These are phyloP conservation scores for Colletotrichum tamarilloi DNA, from an alignment of 2,329 filamentous ascomycete genomes.

Conservation along the genomic window DNA sequence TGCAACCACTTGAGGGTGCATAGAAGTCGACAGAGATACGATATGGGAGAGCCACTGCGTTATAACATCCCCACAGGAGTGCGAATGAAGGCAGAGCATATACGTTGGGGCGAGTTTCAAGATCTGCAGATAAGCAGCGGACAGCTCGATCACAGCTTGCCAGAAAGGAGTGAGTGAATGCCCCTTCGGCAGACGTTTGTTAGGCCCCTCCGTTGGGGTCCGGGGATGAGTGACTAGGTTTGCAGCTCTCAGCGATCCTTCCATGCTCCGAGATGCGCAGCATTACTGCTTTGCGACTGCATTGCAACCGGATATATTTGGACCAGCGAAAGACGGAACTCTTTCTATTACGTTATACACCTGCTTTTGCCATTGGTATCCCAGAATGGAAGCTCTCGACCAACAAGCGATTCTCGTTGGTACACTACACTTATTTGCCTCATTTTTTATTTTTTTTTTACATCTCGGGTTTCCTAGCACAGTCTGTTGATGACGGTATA, in stretches of 20 bases:
- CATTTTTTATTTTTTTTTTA: neutral
- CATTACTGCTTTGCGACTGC: constrained; percentile 4
- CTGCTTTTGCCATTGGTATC: constrained; percentile 21
- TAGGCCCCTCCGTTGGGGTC: constrained; percentile 24
- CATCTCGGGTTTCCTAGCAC: neutral
- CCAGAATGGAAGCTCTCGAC: constrained; percentile 9
- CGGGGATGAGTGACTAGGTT: constrained; percentile 30
- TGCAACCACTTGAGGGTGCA: constrained; percentile 64
- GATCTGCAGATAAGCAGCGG: neutral
- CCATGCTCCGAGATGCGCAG: constrained; percentile 19
- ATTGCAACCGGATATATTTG: neutral
- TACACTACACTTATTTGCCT: neutral
- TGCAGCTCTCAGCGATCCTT: constrained; percentile 32
- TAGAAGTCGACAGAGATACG: constrained; percentile 42
- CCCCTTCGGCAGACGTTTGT: constrained; percentile 30
- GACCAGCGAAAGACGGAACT: neutral
- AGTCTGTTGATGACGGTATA: constrained; percentile 20
- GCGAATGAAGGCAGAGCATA: neutral
- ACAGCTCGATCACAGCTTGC: constrained; percentile 11
- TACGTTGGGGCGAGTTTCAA: constrained; percentile 22
- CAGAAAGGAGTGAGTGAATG: constrained; percentile 31
- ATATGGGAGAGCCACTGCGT: neutral
- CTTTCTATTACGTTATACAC: constrained; percentile 10
- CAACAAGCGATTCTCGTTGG: neutral
- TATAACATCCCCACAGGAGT: neutral